A percentile compares a stretch with the other conserved stretches of the same genome.
Evolutionary conservation across 768 basidiomycete species (phyloP).

Genomic region (Tylopilus intermedius): DNA sequence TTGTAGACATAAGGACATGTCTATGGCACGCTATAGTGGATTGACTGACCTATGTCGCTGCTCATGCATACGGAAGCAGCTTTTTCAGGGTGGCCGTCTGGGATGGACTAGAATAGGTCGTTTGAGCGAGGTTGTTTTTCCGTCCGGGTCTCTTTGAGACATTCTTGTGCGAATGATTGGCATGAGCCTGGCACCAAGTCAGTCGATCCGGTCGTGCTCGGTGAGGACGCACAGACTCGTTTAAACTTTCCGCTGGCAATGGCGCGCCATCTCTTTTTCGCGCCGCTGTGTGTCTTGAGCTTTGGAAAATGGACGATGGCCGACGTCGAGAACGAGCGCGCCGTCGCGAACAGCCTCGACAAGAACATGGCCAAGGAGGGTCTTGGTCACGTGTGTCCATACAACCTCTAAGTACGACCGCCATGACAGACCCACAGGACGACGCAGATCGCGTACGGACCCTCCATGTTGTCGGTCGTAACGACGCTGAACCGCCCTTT

Average conservation of each 20-base stretch:
- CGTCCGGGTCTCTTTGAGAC: slow-evolving; percentile 58
- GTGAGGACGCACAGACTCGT: slow-evolving; percentile 46
- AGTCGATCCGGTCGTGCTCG: background rate
- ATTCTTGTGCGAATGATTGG: slow-evolving; percentile 72
- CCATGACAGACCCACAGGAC: slow-evolving; percentile 50
- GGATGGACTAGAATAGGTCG: slow-evolving; percentile 58
- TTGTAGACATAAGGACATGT: background rate
- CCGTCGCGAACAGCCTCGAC: slow-evolving; percentile 18
- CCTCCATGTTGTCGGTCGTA: accelerated
- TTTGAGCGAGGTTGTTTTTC: slow-evolving; percentile 62
- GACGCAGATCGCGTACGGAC: slow-evolving; percentile 74
- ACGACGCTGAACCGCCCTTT: background rate
- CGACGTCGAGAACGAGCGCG: slow-evolving; percentile 58
- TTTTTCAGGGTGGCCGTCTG: slow-evolving; percentile 69
- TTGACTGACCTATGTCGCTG: slow-evolving; percentile 18
- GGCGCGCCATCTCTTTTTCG: slow-evolving; percentile 77
- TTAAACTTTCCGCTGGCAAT: slow-evolving; percentile 68
- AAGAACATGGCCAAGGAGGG: slow-evolving; percentile 26
- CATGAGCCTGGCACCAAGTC: slow-evolving; percentile 47
- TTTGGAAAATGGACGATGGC: slow-evolving; percentile 58
- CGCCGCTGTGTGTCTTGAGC: slow-evolving; percentile 73
- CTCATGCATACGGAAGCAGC: slow-evolving; percentile 63
- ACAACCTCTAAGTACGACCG: slow-evolving; percentile 10
- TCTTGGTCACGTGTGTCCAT: slow-evolving; percentile 15
- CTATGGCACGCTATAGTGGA: background rate